phyloP scores from a whole-genome alignment of 352 stramenopile species.

The Pythium phragmiticola region DNA sequence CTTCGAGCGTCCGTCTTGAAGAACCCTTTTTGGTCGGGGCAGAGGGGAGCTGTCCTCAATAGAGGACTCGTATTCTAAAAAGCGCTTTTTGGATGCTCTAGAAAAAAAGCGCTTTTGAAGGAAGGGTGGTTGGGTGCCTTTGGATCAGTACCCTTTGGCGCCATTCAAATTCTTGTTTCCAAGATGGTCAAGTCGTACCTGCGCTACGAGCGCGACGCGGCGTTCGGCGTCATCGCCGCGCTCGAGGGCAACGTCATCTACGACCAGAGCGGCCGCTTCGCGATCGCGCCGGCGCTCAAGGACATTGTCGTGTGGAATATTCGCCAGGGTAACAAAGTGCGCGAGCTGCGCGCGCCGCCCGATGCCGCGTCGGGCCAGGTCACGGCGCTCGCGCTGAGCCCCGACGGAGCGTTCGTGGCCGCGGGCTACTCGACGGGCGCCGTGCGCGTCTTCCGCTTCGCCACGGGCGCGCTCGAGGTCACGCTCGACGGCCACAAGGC shows the following conservation, averaged over 20 bases:
- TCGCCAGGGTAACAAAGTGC: conserved; percentile 81
- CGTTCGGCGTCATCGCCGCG: conserved; percentile 90
- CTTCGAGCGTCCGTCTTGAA: conserved; percentile 4
- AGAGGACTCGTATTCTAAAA: conserved; percentile 12
- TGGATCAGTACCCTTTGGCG: background rate
- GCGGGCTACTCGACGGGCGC: conserved; percentile 84
- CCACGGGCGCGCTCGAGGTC: conserved; percentile 73
- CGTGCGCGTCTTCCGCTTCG: conserved; percentile 77
- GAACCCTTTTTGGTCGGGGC: conserved; percentile 1
- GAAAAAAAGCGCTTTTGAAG: conserved; percentile 22
- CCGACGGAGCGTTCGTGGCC: conserved; percentile 73
- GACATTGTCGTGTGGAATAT: conserved; percentile 93
- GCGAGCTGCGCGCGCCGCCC: conserved; percentile 47
- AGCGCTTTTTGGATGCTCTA: conserved; percentile 13
- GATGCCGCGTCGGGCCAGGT: conserved; percentile 53
- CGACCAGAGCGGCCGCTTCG: conserved; percentile 82
- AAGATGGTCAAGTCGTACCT: conserved; percentile 93
- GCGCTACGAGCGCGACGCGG: conserved; percentile 87
- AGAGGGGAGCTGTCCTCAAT: conserved; percentile 9
- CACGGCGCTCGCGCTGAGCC: conserved; percentile 73
- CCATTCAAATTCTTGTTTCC: background rate
- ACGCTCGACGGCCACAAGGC: conserved; percentile 89
- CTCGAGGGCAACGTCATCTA: conserved; percentile 88
- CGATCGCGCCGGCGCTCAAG: conserved; percentile 87
- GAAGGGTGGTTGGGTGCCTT: conserved; percentile 11